Conservation (phyloP, 2,329 filamentous ascomycete genomes). For the Colletotrichum tabaci region DNA sequence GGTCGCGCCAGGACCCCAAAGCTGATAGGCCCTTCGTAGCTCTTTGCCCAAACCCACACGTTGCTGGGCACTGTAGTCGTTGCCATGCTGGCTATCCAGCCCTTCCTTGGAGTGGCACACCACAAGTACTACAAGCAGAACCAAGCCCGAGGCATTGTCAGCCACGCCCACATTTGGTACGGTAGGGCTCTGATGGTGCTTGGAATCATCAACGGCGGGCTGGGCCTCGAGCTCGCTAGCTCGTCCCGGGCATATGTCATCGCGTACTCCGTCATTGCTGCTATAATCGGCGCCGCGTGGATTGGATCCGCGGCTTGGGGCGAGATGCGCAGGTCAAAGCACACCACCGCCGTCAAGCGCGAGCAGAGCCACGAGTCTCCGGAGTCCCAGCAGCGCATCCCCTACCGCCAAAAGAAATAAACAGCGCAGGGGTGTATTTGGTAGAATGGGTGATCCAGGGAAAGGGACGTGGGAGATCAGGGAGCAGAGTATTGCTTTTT, state of each 20-base stretch:
- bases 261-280: slow-evolving; percentile 71
- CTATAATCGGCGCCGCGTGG: slow-evolving; percentile 64
- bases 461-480: not conserved
- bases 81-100: slow-evolving; percentile 70
- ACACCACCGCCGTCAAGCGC: slow-evolving; percentile 28
- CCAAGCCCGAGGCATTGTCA: slow-evolving; percentile 64
- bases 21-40: slow-evolving; percentile 53
- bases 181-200: slow-evolving; percentile 71
- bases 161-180: slow-evolving; percentile 74
- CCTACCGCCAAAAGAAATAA: slow-evolving; percentile 39
- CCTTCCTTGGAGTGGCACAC: slow-evolving; percentile 70
- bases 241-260: slow-evolving; percentile 60
- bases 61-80: slow-evolving; percentile 70
- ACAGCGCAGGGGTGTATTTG: not conserved
- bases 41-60: slow-evolving; percentile 68
- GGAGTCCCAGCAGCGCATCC: slow-evolving; percentile 36
- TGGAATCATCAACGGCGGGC: slow-evolving; percentile 74
- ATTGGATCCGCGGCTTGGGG: slow-evolving; percentile 46
- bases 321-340: slow-evolving; percentile 28
- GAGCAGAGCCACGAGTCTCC: slow-evolving; percentile 38
- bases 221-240: slow-evolving; percentile 68
- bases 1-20: slow-evolving; percentile 1
- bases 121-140: slow-evolving; percentile 67
- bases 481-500: not conserved
- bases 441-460: not conserved